Base-by-base conservation (phyloP, 2,329 filamentous ascomycete genomes). In the Phialocephala subalpina region DNA sequence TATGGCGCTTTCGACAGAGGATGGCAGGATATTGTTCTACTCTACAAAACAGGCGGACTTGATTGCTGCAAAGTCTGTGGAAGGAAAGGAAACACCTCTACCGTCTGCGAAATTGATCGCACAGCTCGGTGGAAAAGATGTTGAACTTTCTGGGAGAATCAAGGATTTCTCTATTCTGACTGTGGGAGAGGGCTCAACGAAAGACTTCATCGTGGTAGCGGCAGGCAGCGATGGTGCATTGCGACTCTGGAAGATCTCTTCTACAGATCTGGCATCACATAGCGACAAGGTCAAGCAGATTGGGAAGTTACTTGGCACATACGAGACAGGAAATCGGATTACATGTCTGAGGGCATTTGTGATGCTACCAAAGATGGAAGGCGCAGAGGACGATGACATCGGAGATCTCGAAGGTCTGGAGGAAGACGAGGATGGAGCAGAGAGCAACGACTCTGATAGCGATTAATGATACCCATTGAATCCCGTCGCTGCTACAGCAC, bases 311-410 rank as follows among this genome's bases (percentile, higher is more conserved):
- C 77, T 97, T 53, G 93, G 90, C 18, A 89, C 86, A 36, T 96
- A 96, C 74, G 91, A 94, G 78, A 97, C 94, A 25, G 89, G 90
- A 55, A 94, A 95, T 77, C 85, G 96, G 64, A 94, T 98, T 71
- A 98, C 94, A 42, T 98, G 96, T 77, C 76, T 98, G 74, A 89
- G 88, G 73, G 91, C 91, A 25, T 98, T 97, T 81, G 82, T 92
- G 69, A 97, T 98, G 93, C 86, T 92, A 78, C 86, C 89, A 72
- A 82, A 85, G 56, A 86, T 87, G 18, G 87, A 89, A 47, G 85
- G 85, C 25, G 82, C 83, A 53, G 88, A 88, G 72, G 87, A 87
- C 38, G 73, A 73, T 22, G 71, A 72, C 55, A 68, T 70, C 33
- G 69, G 73, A n/a, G 70, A 72, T 25, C 70, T 71, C 49, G 72